A percentile compares a stretch with the other conserved stretches of the same genome.
phyloP scores from a whole-genome alignment of 2,329 filamentous ascomycete species.

The Celoporthe dispersa region DNA sequence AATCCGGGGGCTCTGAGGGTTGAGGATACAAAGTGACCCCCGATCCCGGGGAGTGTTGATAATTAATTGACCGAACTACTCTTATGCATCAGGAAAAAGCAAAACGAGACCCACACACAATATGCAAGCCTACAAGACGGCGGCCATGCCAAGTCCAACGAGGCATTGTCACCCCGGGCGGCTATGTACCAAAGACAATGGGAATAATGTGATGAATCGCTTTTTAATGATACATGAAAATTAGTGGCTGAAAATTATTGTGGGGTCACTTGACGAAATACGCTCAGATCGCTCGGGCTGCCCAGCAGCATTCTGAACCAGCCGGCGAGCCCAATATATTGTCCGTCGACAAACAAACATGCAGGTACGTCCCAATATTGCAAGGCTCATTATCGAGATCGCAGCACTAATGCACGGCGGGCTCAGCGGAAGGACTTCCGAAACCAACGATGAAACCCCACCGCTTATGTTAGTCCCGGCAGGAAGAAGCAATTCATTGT shows the following conservation, averaged over 20 bases:
- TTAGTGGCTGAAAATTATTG: constrained; percentile 1
- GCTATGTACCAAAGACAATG: not conserved
- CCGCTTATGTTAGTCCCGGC: not conserved
- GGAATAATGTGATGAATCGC: not conserved
- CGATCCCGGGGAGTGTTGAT: no score
- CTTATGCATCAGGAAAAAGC: not conserved
- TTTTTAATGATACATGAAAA: not conserved
- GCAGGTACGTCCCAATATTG: constrained; percentile 8
- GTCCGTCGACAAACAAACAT: not conserved
- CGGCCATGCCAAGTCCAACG: not conserved
- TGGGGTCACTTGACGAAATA: not conserved
- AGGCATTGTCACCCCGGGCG: not conserved
- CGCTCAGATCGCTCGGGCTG: not conserved
- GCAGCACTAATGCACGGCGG: not conserved
- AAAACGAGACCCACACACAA: not conserved
- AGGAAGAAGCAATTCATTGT: constrained; percentile 9
- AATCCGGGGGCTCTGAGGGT: no score
- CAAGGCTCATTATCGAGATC: constrained; percentile 6
- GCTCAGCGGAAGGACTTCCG: not conserved
- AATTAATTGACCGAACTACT: not conserved
- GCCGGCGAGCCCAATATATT: not conserved
- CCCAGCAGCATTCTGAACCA: not conserved
- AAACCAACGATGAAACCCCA: constrained; percentile 10
- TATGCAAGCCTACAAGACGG: not conserved
- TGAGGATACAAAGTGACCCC: not conserved